Evolutionary conservation across 1,284 basidiomycete species (phyloP).

Genomic region (Fomes fomentarius): DNA sequence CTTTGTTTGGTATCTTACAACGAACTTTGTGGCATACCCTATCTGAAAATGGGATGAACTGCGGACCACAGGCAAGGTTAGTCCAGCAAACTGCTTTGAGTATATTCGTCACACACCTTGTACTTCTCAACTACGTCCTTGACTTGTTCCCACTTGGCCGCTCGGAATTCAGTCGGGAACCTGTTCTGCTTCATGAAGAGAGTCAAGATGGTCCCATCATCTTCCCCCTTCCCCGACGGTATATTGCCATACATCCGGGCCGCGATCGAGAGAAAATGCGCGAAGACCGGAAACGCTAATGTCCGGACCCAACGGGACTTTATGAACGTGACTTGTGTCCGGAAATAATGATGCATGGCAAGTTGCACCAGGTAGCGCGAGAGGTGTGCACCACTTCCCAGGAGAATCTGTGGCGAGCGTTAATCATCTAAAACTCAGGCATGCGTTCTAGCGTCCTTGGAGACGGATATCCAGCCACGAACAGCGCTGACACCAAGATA

Average conservation of each 20-base stretch:
- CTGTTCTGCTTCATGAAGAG: slow-evolving; percentile 69
- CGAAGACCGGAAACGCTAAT: slow-evolving; percentile 59
- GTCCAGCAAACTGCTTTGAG: slow-evolving; percentile 9
- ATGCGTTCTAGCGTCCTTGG: too few relatives aligned
- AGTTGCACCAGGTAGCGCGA: slow-evolving; percentile 78
- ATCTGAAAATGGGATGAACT: slow-evolving; percentile 78
- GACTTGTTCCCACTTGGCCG: slow-evolving; percentile 62
- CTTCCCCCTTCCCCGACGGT: slow-evolving; percentile 68
- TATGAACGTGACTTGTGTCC: slow-evolving; percentile 69
- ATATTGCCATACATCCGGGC: slow-evolving; percentile 63
- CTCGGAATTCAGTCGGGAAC: slow-evolving; percentile 54
- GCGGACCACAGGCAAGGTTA: slow-evolving; percentile 16
- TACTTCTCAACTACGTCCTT: slow-evolving; percentile 69
- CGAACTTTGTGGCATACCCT: slow-evolving; percentile 46
- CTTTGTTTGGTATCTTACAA: not conserved
- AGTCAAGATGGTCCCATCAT: slow-evolving; percentile 68
- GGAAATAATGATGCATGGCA: slow-evolving; percentile 76
- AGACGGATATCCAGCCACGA: too few relatives aligned
- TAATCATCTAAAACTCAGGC: too few relatives aligned
- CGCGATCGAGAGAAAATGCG: slow-evolving; percentile 62
- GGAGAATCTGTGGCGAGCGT: slow-evolving; percentile 53
- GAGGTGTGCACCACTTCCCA: slow-evolving; percentile 72
- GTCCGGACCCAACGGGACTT: slow-evolving; percentile 72
- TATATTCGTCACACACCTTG: slow-evolving; percentile 47
- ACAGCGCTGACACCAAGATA: not conserved